These are phyloP conservation scores for Tuber aestivum DNA, from an alignment of 495 filamentous ascomycete species.

Conservation along the genomic window DNA sequence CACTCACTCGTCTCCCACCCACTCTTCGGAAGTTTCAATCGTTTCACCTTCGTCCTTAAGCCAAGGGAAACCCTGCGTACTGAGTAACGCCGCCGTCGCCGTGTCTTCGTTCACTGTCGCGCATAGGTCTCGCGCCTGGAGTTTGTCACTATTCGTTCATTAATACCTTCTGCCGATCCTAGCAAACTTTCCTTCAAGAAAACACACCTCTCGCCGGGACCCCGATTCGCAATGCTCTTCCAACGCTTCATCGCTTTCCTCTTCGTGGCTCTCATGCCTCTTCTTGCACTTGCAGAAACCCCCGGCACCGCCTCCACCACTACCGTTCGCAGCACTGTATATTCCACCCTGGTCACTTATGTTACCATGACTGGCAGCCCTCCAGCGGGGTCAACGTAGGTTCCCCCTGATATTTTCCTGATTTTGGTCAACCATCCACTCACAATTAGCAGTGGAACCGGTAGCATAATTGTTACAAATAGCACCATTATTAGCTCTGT, in stretches of 20 bases:
- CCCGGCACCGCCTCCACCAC: constrained; percentile 12
- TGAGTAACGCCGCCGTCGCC: neutral
- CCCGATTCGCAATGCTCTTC: constrained; percentile 21
- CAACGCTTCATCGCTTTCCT: constrained; percentile 28
- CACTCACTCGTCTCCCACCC: neutral
- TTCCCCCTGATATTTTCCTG: neutral
- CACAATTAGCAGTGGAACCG: neutral
- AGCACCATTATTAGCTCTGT: constrained; percentile 8
- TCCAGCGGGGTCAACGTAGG: constrained; percentile 20
- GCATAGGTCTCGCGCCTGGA: neutral
- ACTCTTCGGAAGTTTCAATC: constrained; percentile 11
- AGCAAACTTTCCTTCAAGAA: constrained; percentile 13
- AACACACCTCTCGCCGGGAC: constrained; percentile 9
- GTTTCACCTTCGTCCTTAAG: constrained; percentile 19
- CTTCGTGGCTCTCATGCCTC: constrained; percentile 24
- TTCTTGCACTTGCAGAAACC: constrained; percentile 23
- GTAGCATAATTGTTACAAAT: constrained; percentile 3
- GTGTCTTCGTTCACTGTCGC: neutral
- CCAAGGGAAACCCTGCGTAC: neutral
- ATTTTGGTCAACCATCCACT: neutral
- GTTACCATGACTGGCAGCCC: constrained; percentile 29
- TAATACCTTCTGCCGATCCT: neutral
- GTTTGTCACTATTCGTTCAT: neutral
- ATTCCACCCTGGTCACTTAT: constrained; percentile 19
- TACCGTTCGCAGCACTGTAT: constrained; percentile 23